Conservation (phyloP, 2,329 filamentous ascomycete genomes). For the Seiridium unicorne region DNA sequence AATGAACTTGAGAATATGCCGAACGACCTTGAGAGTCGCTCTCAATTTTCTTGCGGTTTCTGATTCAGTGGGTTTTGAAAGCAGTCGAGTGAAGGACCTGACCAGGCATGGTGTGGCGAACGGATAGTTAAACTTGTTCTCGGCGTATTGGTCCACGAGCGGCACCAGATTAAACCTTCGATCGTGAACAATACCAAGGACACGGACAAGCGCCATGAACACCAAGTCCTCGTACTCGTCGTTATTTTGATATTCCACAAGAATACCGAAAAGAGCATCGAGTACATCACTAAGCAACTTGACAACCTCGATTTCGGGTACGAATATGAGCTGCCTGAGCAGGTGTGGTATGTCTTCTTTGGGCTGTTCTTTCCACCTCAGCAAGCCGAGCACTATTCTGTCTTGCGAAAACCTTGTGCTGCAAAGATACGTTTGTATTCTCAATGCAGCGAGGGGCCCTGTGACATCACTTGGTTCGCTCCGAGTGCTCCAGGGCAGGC, state of each 20-base stretch:
- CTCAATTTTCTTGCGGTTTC: slow-evolving; percentile 82
- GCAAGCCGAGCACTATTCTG: slow-evolving; percentile 74
- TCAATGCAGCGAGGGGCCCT: slow-evolving; percentile 76
- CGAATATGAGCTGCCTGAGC: slow-evolving; percentile 82
- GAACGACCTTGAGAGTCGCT: slow-evolving; percentile 91
- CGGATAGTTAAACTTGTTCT: slow-evolving; percentile 86
- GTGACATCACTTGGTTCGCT: slow-evolving; percentile 72
- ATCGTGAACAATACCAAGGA: slow-evolving; percentile 92
- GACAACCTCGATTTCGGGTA: slow-evolving; percentile 96
- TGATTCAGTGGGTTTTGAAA: slow-evolving; percentile 79
- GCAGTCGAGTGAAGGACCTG: slow-evolving; percentile 78
- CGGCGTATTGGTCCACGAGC: slow-evolving; percentile 87
- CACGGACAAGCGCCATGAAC: slow-evolving; percentile 85
- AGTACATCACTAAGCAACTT: slow-evolving; percentile 89
- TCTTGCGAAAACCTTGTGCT: slow-evolving; percentile 96
- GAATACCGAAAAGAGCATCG: slow-evolving; percentile 84
- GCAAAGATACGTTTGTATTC: slow-evolving; percentile 82
- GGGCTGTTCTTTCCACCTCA: slow-evolving; percentile 81
- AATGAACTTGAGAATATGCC: slow-evolving; percentile 92
- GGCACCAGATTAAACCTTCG: slow-evolving; percentile 89
- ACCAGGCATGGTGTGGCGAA: slow-evolving; percentile 88
- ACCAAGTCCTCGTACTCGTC: slow-evolving; percentile 91
- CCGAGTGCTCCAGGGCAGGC: slow-evolving; percentile 73
- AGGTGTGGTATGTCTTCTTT: slow-evolving; percentile 71
- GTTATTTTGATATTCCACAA: slow-evolving; percentile 87